Conservation (phyloP, 179 eudicot species). For the Monotropa hypopitys region DNA sequence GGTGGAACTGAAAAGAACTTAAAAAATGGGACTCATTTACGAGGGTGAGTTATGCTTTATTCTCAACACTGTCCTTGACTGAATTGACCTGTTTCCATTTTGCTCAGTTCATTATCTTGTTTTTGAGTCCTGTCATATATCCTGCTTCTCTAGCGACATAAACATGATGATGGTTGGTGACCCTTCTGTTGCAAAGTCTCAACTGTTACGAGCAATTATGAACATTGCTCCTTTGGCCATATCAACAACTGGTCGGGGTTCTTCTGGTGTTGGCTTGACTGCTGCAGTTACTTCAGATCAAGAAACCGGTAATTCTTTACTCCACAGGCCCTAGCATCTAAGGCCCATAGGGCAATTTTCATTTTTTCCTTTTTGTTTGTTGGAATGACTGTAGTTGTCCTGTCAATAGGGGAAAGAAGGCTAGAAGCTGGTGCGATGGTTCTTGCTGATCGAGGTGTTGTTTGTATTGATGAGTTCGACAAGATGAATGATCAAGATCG, state of each 20-base stretch:
- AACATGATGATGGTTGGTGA: constrained; percentile 99
- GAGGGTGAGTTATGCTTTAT: constrained; percentile 58
- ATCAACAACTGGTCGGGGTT: constrained; percentile 95
- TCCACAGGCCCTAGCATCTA: not conserved
- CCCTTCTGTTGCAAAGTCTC: constrained; percentile 99
- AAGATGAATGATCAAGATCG: constrained; percentile 99
- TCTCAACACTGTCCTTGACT: not conserved
- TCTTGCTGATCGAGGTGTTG: constrained; percentile 98
- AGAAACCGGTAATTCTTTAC: constrained; percentile 69
- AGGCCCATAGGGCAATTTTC: not conserved
- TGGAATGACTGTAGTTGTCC: not conserved
- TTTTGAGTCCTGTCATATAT: constrained; percentile 3
- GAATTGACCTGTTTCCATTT: not conserved
- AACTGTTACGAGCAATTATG: constrained; percentile 91
- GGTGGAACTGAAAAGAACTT: constrained; percentile 94
- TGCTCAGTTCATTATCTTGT: constrained; percentile 1
- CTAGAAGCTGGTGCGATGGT: constrained; percentile 99
- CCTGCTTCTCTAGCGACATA: constrained; percentile 51
- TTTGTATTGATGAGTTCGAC: constrained; percentile 97
- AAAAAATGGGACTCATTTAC: constrained; percentile 90
- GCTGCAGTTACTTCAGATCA: constrained; percentile 99
- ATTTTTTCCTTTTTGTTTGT: not conserved
- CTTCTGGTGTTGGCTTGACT: constrained; percentile 98
- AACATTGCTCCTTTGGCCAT: constrained; percentile 97
- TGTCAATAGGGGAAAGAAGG: constrained; percentile 75